phyloP scores from a whole-genome alignment of 2,329 filamentous ascomycete genomes.

The Teratosphaeria zuluensis region DNA sequence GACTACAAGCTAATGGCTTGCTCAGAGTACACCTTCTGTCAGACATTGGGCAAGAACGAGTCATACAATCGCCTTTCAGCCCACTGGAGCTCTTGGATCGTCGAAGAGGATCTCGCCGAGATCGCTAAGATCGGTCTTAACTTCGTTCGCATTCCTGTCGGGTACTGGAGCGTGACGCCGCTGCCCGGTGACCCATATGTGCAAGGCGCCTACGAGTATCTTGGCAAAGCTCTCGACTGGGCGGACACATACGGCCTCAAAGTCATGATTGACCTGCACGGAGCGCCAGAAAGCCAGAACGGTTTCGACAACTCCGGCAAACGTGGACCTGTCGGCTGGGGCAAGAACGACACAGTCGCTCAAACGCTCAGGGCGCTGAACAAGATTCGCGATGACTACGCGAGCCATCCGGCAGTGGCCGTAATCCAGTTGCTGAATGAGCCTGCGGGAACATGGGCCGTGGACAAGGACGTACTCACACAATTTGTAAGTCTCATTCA shows the following conservation, averaged over 20 bases:
- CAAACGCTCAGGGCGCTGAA: conserved; percentile 35
- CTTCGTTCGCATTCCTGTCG: conserved; percentile 42
- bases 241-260: conserved; percentile 49
- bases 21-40: conserved; percentile 23
- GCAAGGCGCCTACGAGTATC: conserved; percentile 37
- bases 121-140: conserved; percentile 30
- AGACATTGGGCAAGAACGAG: conserved; percentile 37
- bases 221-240: conserved; percentile 41
- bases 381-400: conserved; percentile 38
- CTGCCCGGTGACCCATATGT: conserved; percentile 38
- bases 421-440: conserved; percentile 41
- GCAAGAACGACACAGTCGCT: conserved; percentile 32
- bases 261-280: conserved; percentile 59
- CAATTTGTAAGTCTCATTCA: conserved; percentile 25
- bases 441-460: conserved; percentile 31
- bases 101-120: conserved; percentile 32
- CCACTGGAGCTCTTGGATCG: conserved; percentile 32
- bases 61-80: conserved; percentile 32
- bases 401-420: conserved; percentile 35
- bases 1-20: neutral
- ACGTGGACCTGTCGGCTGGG: conserved; percentile 37
- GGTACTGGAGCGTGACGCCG: conserved; percentile 50
- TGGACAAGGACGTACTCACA: conserved; percentile 32
- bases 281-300: conserved; percentile 55
- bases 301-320: conserved; percentile 59